These are phyloP conservation scores for Clonostachys rhizophaga DNA, from an alignment of 2,329 filamentous ascomycete genomes.

Conservation along the genomic window DNA sequence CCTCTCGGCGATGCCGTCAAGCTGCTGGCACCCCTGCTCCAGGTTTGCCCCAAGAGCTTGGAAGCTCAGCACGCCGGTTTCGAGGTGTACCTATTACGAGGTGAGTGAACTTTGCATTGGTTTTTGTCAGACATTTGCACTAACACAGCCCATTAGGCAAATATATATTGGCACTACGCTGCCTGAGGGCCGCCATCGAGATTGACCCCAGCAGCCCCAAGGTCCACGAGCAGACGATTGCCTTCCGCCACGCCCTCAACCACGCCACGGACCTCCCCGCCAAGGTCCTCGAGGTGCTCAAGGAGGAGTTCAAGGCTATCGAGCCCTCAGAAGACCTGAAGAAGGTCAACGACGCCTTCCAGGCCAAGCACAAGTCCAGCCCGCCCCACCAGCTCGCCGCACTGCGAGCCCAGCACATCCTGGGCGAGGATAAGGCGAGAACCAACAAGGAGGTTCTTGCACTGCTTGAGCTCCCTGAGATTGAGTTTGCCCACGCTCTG, in stretches of 20 bases:
- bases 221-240: slow-evolving; percentile 70
- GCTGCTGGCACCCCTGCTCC: slow-evolving; percentile 75
- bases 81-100: slow-evolving; percentile 79
- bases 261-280: slow-evolving; percentile 52
- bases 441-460: slow-evolving; percentile 59
- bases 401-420: slow-evolving; percentile 51
- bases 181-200: slow-evolving; percentile 67
- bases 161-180: slow-evolving; percentile 81
- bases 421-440: slow-evolving; percentile 52
- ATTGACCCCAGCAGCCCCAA: slow-evolving; percentile 66
- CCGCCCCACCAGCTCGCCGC: slow-evolving; percentile 58
- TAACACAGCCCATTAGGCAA: slow-evolving; percentile 54
- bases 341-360: slow-evolving; percentile 63
- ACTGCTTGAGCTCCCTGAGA: slow-evolving; percentile 44
- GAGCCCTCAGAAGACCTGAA: slow-evolving; percentile 53
- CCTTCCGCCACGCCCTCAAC: slow-evolving; percentile 61
- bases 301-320: slow-evolving; percentile 59
- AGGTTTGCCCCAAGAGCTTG: slow-evolving; percentile 75
- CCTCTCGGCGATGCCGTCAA: slow-evolving; percentile 85
- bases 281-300: slow-evolving; percentile 65
- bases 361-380: slow-evolving; percentile 57
- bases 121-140: neutral
- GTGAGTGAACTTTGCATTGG: slow-evolving; percentile 45
- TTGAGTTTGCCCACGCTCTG: slow-evolving; percentile 51
- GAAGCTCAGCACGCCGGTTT: slow-evolving; percentile 83